These are phyloP conservation scores for Starmerella floricola DNA, from an alignment of 805 yeast species.

Conservation along the genomic window DNA sequence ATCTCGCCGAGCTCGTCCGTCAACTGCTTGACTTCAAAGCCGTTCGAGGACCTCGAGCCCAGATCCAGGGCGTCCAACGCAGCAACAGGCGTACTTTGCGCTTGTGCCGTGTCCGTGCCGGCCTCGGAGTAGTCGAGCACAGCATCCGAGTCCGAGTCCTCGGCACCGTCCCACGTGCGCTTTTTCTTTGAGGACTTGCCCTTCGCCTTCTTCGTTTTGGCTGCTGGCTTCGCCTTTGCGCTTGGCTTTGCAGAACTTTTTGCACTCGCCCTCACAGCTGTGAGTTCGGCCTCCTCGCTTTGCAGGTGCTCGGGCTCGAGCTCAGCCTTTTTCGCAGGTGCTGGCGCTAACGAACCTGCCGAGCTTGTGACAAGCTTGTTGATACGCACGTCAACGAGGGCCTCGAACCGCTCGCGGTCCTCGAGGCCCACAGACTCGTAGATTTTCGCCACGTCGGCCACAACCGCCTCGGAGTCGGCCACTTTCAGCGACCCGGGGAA, in stretches of 20 bases:
- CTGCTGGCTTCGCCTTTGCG: neutral
- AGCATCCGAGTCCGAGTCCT: slow-evolving; percentile 35
- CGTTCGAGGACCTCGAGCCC: slow-evolving; percentile 37
- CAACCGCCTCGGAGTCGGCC: slow-evolving; percentile 27
- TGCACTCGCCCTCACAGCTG: slow-evolving; percentile 3
- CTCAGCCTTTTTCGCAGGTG: no score
- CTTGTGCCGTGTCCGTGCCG: slow-evolving; percentile 18
- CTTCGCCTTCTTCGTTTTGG: slow-evolving; percentile 1
- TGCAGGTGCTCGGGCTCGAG: no score
- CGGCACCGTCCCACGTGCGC: slow-evolving; percentile 50
- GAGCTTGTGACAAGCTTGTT: slow-evolving; percentile 9
- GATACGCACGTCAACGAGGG: slow-evolving; percentile 27
- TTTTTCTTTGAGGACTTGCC: slow-evolving; percentile 30
- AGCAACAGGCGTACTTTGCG: slow-evolving; percentile 25
- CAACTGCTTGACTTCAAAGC: slow-evolving; percentile 57
- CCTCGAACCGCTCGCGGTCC: slow-evolving; percentile 7
- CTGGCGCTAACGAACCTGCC: no score
- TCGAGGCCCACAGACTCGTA: slow-evolving; percentile 25
- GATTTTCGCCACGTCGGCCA: slow-evolving; percentile 27
- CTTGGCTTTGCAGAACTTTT: no score
- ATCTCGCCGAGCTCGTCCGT: slow-evolving; percentile 41
- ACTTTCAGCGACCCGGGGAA: slow-evolving; percentile 29
- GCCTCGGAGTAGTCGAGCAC: slow-evolving; percentile 45
- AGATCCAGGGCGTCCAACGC: slow-evolving; percentile 27
- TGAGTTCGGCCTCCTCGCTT: slow-evolving; percentile 2